Evolutionary conservation across 257 asterid genomes (phyloP).

Genomic region (Solanum boliviense): DNA sequence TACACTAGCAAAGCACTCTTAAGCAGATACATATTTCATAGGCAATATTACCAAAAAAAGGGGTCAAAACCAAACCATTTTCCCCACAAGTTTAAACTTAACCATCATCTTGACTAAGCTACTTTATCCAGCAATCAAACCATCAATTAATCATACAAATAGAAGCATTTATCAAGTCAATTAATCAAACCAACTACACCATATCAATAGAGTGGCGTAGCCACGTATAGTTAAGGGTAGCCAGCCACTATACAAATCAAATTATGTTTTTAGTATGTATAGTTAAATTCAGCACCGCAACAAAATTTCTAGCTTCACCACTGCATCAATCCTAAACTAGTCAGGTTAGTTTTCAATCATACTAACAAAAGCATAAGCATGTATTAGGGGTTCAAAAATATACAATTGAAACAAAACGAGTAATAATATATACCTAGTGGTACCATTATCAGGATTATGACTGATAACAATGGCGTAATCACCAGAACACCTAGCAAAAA

Average conservation of each 20-base stretch:
- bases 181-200: not conserved
- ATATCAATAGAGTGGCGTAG: not conserved
- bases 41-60: fast-evolving
- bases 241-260: not conserved
- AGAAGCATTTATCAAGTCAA: not conserved
- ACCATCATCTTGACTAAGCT: not conserved
- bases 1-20: not conserved
- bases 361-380: not conserved
- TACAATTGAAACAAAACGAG: not conserved
- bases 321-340: not conserved
- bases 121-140: not conserved
- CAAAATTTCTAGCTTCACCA: not conserved
- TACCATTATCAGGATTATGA: constrained; percentile 22
- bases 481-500: constrained; percentile 16
- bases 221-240: not conserved
- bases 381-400: too few species aligned
- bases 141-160: not conserved
- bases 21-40: not conserved
- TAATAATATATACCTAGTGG: constrained; percentile 5
- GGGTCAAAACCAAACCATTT: not conserved
- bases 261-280: not conserved
- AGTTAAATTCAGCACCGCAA: too few species aligned
- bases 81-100: not conserved
- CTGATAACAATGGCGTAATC: constrained; percentile 23
- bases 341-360: not conserved